Conservation (phyloP, 176 grass and related monocot genomes). For the Coix lacrymajobi region DNA sequence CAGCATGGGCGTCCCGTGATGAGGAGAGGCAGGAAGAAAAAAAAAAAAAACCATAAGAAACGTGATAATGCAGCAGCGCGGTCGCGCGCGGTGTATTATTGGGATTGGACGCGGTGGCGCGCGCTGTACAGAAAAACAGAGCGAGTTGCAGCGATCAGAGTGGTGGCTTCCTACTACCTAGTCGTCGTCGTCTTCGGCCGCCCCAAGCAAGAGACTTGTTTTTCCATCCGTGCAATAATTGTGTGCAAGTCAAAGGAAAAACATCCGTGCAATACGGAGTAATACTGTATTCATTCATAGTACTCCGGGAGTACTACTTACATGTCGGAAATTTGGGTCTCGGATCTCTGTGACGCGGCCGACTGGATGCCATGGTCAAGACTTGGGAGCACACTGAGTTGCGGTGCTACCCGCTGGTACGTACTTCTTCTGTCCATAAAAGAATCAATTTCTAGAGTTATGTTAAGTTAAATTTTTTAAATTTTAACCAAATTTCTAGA, state of each 20-base stretch:
- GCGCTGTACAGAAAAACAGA: not conserved
- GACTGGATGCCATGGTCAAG: too few species aligned
- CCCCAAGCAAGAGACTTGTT: not conserved
- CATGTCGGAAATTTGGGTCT: too few species aligned
- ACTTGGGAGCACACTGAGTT: too few species aligned
- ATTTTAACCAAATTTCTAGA: too few species aligned
- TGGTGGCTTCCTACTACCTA: not conserved
- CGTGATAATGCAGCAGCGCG: slow-evolving; percentile 3
- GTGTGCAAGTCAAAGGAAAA: not conserved
- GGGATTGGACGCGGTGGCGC: slow-evolving; percentile 1
- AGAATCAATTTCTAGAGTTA: too few species aligned
- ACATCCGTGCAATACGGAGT: not conserved
- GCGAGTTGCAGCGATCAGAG: not conserved
- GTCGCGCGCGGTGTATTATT: not conserved
- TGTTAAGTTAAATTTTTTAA: too few species aligned
- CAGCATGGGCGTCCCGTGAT: not conserved
- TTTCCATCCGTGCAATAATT: slow-evolving; percentile 25
- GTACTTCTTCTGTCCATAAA: too few species aligned
- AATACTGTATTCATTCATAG: too few species aligned
- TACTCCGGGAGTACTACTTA: too few species aligned
- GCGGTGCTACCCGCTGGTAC: too few species aligned
- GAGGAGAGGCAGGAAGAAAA: too few species aligned
- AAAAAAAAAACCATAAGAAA: not conserved
- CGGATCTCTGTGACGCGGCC: too few species aligned
- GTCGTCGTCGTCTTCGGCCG: not conserved